Evolutionary conservation across 1,284 basidiomycete genomes (phyloP), one percentile per base, ranked within the genome.

Genomic region (Hypsizygus ulmarius): DNA sequence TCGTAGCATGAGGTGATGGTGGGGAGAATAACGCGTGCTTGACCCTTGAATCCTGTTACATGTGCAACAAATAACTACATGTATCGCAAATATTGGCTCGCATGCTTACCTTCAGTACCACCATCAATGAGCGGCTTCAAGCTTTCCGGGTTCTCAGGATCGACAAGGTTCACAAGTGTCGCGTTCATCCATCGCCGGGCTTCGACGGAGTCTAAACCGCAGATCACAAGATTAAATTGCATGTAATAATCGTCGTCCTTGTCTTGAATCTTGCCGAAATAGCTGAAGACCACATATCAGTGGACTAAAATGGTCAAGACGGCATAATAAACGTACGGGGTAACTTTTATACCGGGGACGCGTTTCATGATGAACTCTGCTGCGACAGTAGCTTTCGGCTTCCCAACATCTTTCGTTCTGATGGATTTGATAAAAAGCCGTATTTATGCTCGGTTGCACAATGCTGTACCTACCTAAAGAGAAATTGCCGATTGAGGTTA

Each of bases 131-230:
- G 78, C n/a, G 97, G 97, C 64, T 98, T 99, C 62, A 98, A 64
- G 57, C 90, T 93, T 59, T 98, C 93, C 30, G 90, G 90, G 58
- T 90, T 87, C 45, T 94, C 90, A 18, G 85, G 77, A 64, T 97
- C 93, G 5, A 97, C 94, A 64, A 99, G 79, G 59, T 92, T 89
- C 21, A 98, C 93, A 12, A 99, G 81, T 10, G 94, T 99, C 1
- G 95, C 94, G 62, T 97, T 99, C 68, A 99, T 99, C 97, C 97
- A 99, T 51, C 97, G 81, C 29, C 97, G 82, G 3, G 97, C 97
- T 66, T 95, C 90, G 46, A 97, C 90, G 3, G 94, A 97, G 67
- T 99, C 97, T n/a, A 99, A 81, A 4, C 97, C 97, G 58, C 97
- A 98, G 51, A 99, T 93, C 59, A 99, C 82, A 43, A 99, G 78